These are phyloP conservation scores for Xylaria sp. DNA, from an alignment of 2,329 filamentous ascomycete species.

Conservation along the genomic window DNA sequence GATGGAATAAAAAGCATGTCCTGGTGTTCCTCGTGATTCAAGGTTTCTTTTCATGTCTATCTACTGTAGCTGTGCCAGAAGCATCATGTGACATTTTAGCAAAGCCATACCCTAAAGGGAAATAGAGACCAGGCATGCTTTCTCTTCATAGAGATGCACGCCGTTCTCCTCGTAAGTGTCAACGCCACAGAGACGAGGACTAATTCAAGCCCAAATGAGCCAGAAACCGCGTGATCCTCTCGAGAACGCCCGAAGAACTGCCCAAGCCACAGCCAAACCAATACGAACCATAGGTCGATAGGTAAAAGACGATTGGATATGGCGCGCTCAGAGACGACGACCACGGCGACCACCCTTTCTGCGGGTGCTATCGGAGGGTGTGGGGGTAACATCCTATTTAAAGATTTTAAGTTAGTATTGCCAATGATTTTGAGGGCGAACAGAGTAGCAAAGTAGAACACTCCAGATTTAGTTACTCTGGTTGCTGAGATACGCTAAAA, in stretches of 20 bases:
- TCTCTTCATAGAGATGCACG: conserved; percentile 56
- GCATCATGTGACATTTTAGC: conserved; percentile 49
- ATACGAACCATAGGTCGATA: conserved; percentile 46
- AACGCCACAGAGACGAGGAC: conserved; percentile 63
- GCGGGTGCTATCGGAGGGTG: conserved; percentile 98
- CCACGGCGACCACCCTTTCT: conserved; percentile 99
- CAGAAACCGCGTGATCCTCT: conserved; percentile 42
- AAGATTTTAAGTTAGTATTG: conserved; percentile 7
- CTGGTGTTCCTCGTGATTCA: conserved; percentile 37
- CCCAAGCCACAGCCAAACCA: conserved; percentile 47
- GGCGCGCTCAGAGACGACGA: conserved; percentile 92
- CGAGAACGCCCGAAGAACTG: conserved; percentile 48
- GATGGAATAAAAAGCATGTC: background rate
- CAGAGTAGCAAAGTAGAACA: background rate
- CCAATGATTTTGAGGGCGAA: background rate
- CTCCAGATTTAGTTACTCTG: background rate
- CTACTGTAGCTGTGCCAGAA: conserved; percentile 49
- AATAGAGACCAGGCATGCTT: conserved; percentile 50
- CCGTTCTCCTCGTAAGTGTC: conserved; percentile 80
- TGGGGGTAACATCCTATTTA: conserved; percentile 87
- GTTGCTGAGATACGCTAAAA: background rate
- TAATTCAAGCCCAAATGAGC: conserved; percentile 59
- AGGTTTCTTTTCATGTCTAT: conserved; percentile 47
- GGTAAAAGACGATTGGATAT: conserved; percentile 32
- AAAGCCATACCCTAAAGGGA: conserved; percentile 42